These are phyloP conservation scores for Mortierella antarctica DNA, from an alignment of 192 early-diverging fungal species.

Conservation along the genomic window DNA sequence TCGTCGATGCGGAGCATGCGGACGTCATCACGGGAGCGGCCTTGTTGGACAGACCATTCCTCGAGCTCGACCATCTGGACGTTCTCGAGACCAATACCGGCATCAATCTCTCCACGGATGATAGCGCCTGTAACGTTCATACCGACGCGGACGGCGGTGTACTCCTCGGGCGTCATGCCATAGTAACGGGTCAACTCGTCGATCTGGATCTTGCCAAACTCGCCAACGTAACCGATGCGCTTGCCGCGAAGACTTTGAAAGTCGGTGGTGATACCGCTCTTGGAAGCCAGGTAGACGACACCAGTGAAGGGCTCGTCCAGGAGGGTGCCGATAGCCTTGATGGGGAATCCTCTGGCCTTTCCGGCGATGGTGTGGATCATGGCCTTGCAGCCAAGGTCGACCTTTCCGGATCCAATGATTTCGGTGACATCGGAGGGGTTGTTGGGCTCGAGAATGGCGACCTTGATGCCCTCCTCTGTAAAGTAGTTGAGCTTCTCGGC, in stretches of 20 bases:
- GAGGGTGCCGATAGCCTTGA: conserved; percentile 72
- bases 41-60: conserved; percentile 64
- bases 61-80: conserved; percentile 72
- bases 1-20: conserved; percentile 75
- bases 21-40: conserved; percentile 60
- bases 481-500: conserved; percentile 73
- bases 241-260: conserved; percentile 65
- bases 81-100: conserved; percentile 74
- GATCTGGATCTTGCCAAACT: conserved; percentile 74
- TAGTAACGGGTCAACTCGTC: conserved; percentile 65
- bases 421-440: conserved; percentile 75
- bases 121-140: conserved; percentile 75
- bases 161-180: conserved; percentile 67
- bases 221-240: conserved; percentile 72
- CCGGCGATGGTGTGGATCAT: conserved; percentile 80
- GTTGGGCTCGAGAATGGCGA: conserved; percentile 74
- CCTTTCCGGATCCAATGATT: conserved; percentile 71
- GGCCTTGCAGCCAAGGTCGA: conserved; percentile 73
- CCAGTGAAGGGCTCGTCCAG: conserved; percentile 76
- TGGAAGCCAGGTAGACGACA: conserved; percentile 64
- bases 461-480: conserved; percentile 65
- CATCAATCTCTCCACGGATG: conserved; percentile 67
- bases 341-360: conserved; percentile 69
- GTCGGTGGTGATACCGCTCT: conserved; percentile 65
- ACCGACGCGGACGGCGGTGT: conserved; percentile 71